Conservation (phyloP, 306 rosid species). For the Cicer cuneatum region DNA sequence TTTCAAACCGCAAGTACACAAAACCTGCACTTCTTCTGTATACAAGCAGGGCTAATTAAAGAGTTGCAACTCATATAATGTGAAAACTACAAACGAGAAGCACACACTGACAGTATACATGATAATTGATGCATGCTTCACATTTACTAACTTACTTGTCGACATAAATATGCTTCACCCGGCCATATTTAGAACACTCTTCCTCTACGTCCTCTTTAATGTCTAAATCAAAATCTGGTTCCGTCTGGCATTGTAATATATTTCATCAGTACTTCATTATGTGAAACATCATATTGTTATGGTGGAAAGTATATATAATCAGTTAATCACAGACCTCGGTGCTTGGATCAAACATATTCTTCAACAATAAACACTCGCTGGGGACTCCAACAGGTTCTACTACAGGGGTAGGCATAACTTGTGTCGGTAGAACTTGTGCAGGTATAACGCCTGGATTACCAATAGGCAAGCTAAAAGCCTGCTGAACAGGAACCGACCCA, state of each 20-base stretch:
- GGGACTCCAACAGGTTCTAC: constrained; percentile 80
- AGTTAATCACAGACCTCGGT: constrained; percentile 70
- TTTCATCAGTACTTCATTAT: constrained; percentile 26
- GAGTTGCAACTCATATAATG: not conserved
- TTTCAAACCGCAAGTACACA: constrained; percentile 83
- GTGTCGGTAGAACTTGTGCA: constrained; percentile 58
- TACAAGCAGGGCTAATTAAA: constrained; percentile 14
- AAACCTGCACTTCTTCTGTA: constrained; percentile 90
- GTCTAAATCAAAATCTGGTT: constrained; percentile 87
- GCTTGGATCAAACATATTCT: constrained; percentile 95
- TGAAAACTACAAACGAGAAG: not conserved
- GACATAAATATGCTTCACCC: constrained; percentile 89
- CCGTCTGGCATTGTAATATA: constrained; percentile 66
- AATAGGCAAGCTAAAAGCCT: constrained; percentile 62
- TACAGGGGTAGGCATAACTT: constrained; percentile 57
- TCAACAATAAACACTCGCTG: constrained; percentile 85
- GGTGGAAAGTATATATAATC: constrained; percentile 7
- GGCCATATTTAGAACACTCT: constrained; percentile 93
- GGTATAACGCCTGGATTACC: constrained; percentile 65
- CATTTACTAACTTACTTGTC: constrained; percentile 78
- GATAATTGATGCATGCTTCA: constrained; percentile 3
- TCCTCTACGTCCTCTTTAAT: constrained; percentile 96
- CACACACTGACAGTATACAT: not conserved
- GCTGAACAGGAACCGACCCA: constrained; percentile 72
- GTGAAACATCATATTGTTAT: constrained; percentile 32